These are phyloP conservation scores for Phenoliferia sp. DNA, from an alignment of 1,284 basidiomycete species.

Conservation along the genomic window DNA sequence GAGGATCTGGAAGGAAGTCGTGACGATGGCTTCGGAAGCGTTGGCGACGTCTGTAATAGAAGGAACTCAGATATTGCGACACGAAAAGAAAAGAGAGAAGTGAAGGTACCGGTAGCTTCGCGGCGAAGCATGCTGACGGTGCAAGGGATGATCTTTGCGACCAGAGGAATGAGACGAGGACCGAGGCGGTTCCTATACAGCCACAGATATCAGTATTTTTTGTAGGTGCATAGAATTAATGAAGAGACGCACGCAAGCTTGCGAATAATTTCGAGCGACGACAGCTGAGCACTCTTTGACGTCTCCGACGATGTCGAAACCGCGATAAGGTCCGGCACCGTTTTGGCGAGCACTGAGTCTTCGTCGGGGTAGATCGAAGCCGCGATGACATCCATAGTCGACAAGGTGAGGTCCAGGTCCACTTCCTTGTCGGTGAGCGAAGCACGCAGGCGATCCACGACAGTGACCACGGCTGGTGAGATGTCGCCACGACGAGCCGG, in stretches of 20 bases:
- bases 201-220: no score
- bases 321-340: slow-evolving; percentile 57
- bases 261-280: slow-evolving; percentile 54
- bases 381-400: slow-evolving; percentile 57
- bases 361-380: slow-evolving; percentile 59
- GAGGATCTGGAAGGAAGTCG: slow-evolving; percentile 26
- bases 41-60: slow-evolving; percentile 3
- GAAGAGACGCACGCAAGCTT: slow-evolving; percentile 54
- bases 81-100: neutral
- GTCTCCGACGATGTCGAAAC: slow-evolving; percentile 46
- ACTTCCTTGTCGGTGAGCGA: slow-evolving; percentile 50
- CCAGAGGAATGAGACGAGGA: slow-evolving; percentile 76
- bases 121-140: slow-evolving; percentile 53
- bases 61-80: neutral
- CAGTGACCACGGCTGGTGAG: slow-evolving; percentile 51
- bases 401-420: slow-evolving; percentile 37
- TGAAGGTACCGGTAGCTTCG: slow-evolving; percentile 41
- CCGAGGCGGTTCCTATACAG: slow-evolving; percentile 62
- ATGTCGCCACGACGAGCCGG: slow-evolving; percentile 55
- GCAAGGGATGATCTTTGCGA: slow-evolving; percentile 63
- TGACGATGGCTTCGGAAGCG: slow-evolving; percentile 10
- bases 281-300: slow-evolving; percentile 24
- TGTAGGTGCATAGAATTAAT: neutral
- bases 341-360: slow-evolving; percentile 57
- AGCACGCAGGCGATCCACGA: slow-evolving; percentile 52